Conservation (phyloP, 2,329 filamentous ascomycete genomes). For the Chrysoporthe deuterocubensis region DNA sequence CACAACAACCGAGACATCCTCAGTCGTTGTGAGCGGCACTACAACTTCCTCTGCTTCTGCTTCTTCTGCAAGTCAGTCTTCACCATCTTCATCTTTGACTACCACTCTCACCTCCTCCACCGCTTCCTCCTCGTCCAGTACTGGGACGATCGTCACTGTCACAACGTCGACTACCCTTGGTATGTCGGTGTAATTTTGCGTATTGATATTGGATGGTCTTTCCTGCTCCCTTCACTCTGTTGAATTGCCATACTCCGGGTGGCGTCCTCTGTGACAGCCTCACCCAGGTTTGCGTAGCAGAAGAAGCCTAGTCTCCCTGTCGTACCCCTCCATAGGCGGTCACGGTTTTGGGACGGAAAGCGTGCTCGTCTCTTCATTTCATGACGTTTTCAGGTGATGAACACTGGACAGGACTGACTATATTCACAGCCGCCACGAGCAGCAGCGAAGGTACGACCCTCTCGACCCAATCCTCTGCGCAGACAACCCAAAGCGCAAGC, state of each 20-base stretch:
- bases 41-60: conserved; percentile 29
- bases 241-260: not conserved
- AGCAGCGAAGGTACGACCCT: conserved; percentile 21
- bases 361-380: not conserved
- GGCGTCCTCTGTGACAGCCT: not conserved
- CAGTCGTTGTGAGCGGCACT: conserved; percentile 30
- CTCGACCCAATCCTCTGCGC: conserved; percentile 22
- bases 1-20: conserved; percentile 35
- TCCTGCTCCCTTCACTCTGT: not conserved
- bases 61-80: conserved; percentile 30
- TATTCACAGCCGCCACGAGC: not conserved
- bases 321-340: not conserved
- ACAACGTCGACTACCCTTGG: conserved; percentile 17
- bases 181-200: conserved; percentile 18
- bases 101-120: conserved; percentile 14
- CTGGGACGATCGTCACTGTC: conserved; percentile 5
- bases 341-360: not conserved
- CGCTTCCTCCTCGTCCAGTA: conserved; percentile 22
- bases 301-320: not conserved
- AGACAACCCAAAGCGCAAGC: conserved; percentile 4
- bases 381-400: not conserved
- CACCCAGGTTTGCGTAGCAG: not conserved
- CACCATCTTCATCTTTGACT: conserved; percentile 32
- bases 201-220: not conserved
- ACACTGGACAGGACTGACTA: not conserved